These are phyloP conservation scores for Oryza brachyantha DNA, from an alignment of 176 grass and related monocot genomes.

Conservation along the genomic window DNA sequence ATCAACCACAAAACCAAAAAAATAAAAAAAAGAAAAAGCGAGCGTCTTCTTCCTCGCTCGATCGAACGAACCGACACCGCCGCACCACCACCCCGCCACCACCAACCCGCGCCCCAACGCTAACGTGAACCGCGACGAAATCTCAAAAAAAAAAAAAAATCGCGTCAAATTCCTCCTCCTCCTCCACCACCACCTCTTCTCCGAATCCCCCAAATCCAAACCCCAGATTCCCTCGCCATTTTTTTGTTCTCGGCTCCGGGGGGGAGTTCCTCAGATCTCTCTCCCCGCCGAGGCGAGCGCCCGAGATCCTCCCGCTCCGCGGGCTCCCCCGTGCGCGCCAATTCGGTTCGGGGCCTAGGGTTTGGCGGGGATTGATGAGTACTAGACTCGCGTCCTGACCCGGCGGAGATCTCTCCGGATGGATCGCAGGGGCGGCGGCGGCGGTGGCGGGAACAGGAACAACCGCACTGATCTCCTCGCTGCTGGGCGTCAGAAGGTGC, in stretches of 20 bases:
- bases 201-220: constrained; percentile 30
- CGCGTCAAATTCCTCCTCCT: constrained; percentile 7
- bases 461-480: constrained; percentile 81
- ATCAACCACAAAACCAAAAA: too few species aligned
- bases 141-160: neutral
- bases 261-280: neutral
- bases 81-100: neutral
- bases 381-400: constrained; percentile 35
- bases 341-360: constrained; percentile 8
- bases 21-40: neutral
- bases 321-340: neutral
- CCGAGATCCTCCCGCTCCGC: neutral
- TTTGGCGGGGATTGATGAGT: constrained; percentile 38
- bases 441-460: constrained; percentile 33
- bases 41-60: constrained; percentile 15
- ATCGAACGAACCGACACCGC: constrained; percentile 28
- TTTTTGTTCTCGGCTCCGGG: neutral
- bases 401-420: constrained; percentile 49
- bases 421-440: constrained; percentile 51
- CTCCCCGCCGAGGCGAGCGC: too few species aligned
- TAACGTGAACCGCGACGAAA: constrained; percentile 37
- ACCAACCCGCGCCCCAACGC: neutral
- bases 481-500: constrained; percentile 85
- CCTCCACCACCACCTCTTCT: neutral
- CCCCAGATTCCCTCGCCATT: constrained; percentile 38